phyloP scores from a whole-genome alignment of 768 basidiomycete species.

The Mycena olivaceomarginata region DNA sequence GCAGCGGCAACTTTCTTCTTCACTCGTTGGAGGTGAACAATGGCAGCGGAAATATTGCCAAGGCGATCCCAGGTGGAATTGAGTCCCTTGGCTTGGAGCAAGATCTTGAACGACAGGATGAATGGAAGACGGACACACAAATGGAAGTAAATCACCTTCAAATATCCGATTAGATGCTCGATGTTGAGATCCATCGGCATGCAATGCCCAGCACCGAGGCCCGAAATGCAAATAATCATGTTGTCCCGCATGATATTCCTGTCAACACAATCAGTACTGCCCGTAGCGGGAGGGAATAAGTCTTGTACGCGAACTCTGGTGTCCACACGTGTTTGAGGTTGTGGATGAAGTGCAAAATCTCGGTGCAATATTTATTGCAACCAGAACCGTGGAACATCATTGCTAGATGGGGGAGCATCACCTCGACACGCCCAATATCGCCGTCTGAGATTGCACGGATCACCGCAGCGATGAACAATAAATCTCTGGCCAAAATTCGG shows the following conservation, averaged over 20 bases:
- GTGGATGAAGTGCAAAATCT: slow-evolving; percentile 53
- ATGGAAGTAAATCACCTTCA: slow-evolving; percentile 49
- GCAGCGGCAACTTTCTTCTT: slow-evolving; percentile 50
- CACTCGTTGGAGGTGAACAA: slow-evolving; percentile 51
- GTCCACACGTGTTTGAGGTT: slow-evolving; percentile 57
- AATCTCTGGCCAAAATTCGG: slow-evolving; percentile 36
- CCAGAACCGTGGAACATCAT: slow-evolving; percentile 50
- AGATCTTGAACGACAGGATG: slow-evolving; percentile 21
- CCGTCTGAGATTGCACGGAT: slow-evolving; percentile 31
- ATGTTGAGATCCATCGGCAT: slow-evolving; percentile 62
- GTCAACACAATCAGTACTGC: slow-evolving; percentile 48
- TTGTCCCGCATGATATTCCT: slow-evolving; percentile 61
- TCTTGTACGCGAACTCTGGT: slow-evolving; percentile 50
- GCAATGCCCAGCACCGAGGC: slow-evolving; percentile 52
- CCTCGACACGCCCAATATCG: slow-evolving; percentile 48
- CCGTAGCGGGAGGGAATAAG: slow-evolving; percentile 54
- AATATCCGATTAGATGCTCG: slow-evolving; percentile 57
- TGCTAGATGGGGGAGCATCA: slow-evolving; percentile 50
- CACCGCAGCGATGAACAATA: slow-evolving; percentile 41
- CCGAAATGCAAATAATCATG: slow-evolving; percentile 56
- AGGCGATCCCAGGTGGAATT: slow-evolving; percentile 55
- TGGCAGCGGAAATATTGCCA: slow-evolving; percentile 53
- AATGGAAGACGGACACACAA: too few relatives aligned
- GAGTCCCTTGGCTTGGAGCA: slow-evolving; percentile 53
- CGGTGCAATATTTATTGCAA: slow-evolving; percentile 55